phyloP scores from a whole-genome alignment of 805 yeast species.

The Cyberlindnera sargentensis region DNA sequence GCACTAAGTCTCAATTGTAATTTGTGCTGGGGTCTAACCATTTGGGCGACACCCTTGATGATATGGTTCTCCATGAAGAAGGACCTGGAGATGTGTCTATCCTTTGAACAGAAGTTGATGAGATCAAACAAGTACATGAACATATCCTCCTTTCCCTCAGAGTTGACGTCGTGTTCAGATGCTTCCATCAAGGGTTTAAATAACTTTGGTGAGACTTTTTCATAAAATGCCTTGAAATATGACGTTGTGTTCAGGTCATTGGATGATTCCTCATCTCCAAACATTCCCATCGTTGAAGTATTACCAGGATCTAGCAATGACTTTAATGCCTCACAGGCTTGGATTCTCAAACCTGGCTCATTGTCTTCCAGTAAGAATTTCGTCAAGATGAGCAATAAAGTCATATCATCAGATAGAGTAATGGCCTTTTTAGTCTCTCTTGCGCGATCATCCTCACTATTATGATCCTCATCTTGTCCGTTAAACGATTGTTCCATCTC shows the following conservation, averaged over 20 bases:
- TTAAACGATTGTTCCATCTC: conserved; percentile 6
- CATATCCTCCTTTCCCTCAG: conserved; percentile 32
- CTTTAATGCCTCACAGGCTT: conserved; percentile 77
- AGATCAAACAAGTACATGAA: conserved; percentile 63
- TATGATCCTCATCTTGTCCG: conserved; percentile 5
- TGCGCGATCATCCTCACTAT: conserved; percentile 4
- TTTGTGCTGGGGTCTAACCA: conserved; percentile 33
- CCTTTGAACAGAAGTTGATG: conserved; percentile 56
- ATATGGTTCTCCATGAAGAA: conserved; percentile 58
- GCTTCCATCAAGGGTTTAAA: conserved; percentile 39
- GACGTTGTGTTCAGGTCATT: conserved; percentile 29
- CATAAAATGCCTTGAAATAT: conserved; percentile 57
- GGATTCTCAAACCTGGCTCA: conserved; percentile 69
- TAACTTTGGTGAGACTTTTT: conserved; percentile 49
- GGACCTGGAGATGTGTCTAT: conserved; percentile 45
- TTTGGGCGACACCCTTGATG: conserved; percentile 44
- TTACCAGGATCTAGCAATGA: conserved; percentile 50
- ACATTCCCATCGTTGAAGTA: conserved; percentile 12
- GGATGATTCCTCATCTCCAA: conserved; percentile 18
- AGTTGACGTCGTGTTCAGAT: neutral
- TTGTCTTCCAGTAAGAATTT: conserved; percentile 55
- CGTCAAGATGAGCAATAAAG: conserved; percentile 47
- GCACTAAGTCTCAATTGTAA: conserved; percentile 60
- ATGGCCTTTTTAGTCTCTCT: conserved; percentile 3
- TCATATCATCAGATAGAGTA: conserved; percentile 46